These are phyloP conservation scores for Pseudopyrenochaeta lycopersici DNA, from an alignment of 2,329 filamentous ascomycete genomes.

Conservation along the genomic window DNA sequence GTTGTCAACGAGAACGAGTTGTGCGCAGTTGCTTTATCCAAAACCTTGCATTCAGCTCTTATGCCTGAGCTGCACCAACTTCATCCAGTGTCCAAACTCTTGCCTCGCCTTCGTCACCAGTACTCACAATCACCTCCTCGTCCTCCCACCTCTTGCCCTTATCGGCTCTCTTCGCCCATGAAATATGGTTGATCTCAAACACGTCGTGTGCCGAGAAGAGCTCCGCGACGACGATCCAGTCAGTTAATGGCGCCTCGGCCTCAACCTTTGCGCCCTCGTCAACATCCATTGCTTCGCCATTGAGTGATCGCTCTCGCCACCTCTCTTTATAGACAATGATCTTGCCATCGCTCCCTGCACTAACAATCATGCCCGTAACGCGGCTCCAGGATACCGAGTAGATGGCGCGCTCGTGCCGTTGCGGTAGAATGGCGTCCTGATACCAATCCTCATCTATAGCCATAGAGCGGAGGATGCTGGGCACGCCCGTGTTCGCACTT, in stretches of 20 bases:
- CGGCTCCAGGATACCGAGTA: slow-evolving; percentile 89
- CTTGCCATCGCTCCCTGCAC: slow-evolving; percentile 77
- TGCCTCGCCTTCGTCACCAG: slow-evolving; percentile 90
- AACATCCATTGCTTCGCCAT: slow-evolving; percentile 25
- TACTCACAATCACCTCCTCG: slow-evolving; percentile 89
- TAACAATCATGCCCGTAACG: slow-evolving; percentile 80
- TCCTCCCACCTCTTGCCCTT: slow-evolving; percentile 64
- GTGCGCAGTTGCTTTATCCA: no score
- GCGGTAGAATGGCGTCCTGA: slow-evolving; percentile 78
- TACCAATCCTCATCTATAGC: slow-evolving; percentile 83
- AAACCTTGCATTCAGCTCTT: background rate
- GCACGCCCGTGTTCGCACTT: slow-evolving; percentile 68
- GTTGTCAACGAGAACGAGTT: no score
- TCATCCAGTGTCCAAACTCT: slow-evolving; percentile 74
- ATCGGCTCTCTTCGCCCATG: slow-evolving; percentile 85
- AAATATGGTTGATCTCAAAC: slow-evolving; percentile 92
- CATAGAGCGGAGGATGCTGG: slow-evolving; percentile 84
- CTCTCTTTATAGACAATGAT: slow-evolving; percentile 34
- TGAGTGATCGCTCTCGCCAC: slow-evolving; percentile 21
- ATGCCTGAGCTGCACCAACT: slow-evolving; percentile 3
- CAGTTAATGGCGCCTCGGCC: slow-evolving; percentile 48
- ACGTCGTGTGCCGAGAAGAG: slow-evolving; percentile 82
- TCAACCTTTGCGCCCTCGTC: slow-evolving; percentile 8
- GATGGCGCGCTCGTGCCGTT: slow-evolving; percentile 78
- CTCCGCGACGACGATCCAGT: slow-evolving; percentile 77